These are phyloP conservation scores for Mycena kentingensis DNA, from an alignment of 768 basidiomycete species.

Conservation along the genomic window DNA sequence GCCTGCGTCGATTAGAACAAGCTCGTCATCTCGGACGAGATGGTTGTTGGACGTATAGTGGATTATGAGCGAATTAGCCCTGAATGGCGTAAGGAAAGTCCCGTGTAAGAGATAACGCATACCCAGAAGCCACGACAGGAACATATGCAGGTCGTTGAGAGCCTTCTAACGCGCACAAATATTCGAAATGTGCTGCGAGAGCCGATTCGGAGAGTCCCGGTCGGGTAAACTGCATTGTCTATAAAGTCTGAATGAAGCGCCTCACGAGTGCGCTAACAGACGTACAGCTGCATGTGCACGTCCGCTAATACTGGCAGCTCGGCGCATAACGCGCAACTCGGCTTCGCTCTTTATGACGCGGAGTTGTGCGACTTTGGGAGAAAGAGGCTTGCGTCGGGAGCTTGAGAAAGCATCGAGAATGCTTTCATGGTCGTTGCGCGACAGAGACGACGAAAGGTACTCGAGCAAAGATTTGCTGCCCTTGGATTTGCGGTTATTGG, in stretches of 20 bases:
- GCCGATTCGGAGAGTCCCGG: constrained; percentile 59
- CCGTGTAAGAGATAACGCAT: constrained; percentile 22
- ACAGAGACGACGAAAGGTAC: constrained; percentile 40
- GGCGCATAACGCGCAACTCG: constrained; percentile 79
- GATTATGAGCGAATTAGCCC: constrained; percentile 86
- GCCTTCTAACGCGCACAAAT: constrained; percentile 76
- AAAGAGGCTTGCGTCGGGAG: constrained; percentile 51
- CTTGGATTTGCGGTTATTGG: constrained; percentile 32
- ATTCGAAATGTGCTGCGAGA: constrained; percentile 86
- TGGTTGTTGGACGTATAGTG: constrained; percentile 95
- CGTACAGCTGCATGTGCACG: constrained; percentile 81
- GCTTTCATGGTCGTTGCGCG: constrained; percentile 52
- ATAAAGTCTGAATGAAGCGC: not conserved
- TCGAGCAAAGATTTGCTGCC: constrained; percentile 59
- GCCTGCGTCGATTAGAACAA: constrained; percentile 88
- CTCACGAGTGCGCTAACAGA: not conserved
- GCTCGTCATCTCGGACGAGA: constrained; percentile 65
- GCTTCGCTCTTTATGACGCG: constrained; percentile 77
- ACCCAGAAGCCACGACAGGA: constrained; percentile 96
- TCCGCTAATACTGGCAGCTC: constrained; percentile 86
- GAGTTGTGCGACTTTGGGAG: constrained; percentile 68
- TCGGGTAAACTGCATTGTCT: constrained; percentile 83
- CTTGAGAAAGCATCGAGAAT: constrained; percentile 56
- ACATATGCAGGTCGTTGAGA: constrained; percentile 93
- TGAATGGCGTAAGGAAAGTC: constrained; percentile 31